A percentile compares a stretch with the other conserved stretches of the same genome.
Evolutionary conservation across 1,284 basidiomycete species (phyloP).

Genomic region (Apiotrichum porosum): DNA sequence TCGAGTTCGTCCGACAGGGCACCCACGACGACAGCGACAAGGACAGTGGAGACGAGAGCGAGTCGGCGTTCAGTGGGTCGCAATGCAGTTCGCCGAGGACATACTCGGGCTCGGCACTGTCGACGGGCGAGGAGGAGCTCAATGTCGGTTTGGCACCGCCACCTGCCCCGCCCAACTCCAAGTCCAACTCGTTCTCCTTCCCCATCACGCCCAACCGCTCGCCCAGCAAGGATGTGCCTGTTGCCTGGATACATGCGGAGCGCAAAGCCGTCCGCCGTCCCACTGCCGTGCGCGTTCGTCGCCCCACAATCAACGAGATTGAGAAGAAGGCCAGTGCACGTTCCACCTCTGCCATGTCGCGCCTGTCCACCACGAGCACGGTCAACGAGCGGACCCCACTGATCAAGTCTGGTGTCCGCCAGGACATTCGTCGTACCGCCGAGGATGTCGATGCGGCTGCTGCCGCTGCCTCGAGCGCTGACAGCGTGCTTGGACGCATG

Average conservation of each 20-base stretch:
- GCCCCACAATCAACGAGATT: not conserved
- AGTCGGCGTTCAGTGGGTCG: not conserved
- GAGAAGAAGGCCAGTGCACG: not conserved
- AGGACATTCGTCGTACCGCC: conserved; percentile 29
- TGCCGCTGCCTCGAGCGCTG: conserved; percentile 1
- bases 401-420: conserved; percentile 42
- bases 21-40: not conserved
- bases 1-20: conserved; percentile 16
- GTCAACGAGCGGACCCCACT: conserved; percentile 38
- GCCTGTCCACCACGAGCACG: not conserved
- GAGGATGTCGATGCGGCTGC: conserved; percentile 12
- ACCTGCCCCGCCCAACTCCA: not conserved
- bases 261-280: conserved; percentile 27
- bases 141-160: conserved; percentile 3
- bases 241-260: too few relatives aligned
- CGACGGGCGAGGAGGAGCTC: conserved; percentile 8
- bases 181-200: not conserved
- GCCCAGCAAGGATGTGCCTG: not conserved
- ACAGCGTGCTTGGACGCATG: conserved; percentile 31
- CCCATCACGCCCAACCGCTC: not conserved
- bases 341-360: not conserved
- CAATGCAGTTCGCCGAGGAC: conserved; percentile 6
- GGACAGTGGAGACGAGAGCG: not conserved
- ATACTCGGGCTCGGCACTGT: conserved; percentile 1
- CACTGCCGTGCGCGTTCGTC: conserved; percentile 34